Base-by-base conservation (phyloP, 2,329 filamentous ascomycete species). In the Ustulina deusta region DNA sequence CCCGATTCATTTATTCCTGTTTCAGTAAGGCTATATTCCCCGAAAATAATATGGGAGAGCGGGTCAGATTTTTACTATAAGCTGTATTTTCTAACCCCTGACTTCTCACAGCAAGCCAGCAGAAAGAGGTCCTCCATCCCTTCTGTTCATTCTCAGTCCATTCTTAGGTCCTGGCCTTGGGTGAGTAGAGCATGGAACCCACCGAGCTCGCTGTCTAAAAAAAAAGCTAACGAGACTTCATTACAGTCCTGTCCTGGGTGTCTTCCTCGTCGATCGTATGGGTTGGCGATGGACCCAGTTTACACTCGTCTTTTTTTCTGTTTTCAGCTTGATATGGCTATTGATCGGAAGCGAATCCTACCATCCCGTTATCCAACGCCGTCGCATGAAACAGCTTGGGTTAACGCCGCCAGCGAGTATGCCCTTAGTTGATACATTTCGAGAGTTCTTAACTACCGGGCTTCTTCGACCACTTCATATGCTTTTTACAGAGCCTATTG, bases 401-500 rank as follows among this genome's bases (percentile, higher is more conserved):
- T 62, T 79, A 4, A 44, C 75, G 0, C 29, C 77, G 0, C 74
- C 77, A 0, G 69, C 71, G 0, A 57, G 59, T 0, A 73, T 76
- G 0, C 75, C 80, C 0, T 15, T 78, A 3, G 9, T 54, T 0
- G 58, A 72, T 7, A 76, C 73, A 3, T 51, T 81, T 29, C 72
- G 70, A 22, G 20, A 68, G 1, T 84, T 86, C 65, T 67, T 83
- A 2, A 77, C 81, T 0, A 76, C 82, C 0, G 81, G 83, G 1
- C 74, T 87, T 1, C 67, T 86, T 17, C 80, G 86, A 11, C 87
- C 87, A 0, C 20, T 89, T 0, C 82, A 84, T 51, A 89, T 92
- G 82, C 81, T 91, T 7, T 74, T 89, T 46, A 84, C 85, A 0
- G 89, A 91, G 72, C 89, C 89, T 2, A 89, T 91, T 42, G 85